Evolutionary conservation across 139 green algal genomes (phyloP).

Genomic region (Astrephomene gubernaculifera): DNA sequence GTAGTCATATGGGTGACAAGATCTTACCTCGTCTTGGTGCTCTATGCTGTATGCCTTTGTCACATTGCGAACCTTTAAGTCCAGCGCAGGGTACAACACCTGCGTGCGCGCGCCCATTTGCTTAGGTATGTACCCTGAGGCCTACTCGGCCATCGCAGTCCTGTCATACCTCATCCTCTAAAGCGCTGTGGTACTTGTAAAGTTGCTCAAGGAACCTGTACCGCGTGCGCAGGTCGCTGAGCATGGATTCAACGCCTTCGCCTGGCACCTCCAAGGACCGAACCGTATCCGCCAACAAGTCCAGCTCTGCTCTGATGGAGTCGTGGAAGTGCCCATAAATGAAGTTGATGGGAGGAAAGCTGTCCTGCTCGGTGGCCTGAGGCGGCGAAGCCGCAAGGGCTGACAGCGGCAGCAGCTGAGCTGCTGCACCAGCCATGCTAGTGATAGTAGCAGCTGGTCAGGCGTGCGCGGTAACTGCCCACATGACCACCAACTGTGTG

Average conservation of each 20-base stretch:
- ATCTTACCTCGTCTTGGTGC: slow-evolving; percentile 88
- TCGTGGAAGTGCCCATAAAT: slow-evolving; percentile 92
- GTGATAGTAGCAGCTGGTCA: not conserved
- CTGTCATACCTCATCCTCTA: slow-evolving; percentile 90
- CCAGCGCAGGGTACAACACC: slow-evolving; percentile 92
- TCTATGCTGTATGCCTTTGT: slow-evolving; percentile 90
- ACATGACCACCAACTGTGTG: too few relatives aligned
- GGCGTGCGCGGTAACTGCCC: too few relatives aligned
- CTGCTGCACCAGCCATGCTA: slow-evolving; percentile 27
- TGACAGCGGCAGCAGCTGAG: not conserved
- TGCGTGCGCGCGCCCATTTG: slow-evolving; percentile 51
- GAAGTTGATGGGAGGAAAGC: slow-evolving; percentile 77
- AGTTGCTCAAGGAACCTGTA: slow-evolving; percentile 89
- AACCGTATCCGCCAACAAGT: slow-evolving; percentile 61
- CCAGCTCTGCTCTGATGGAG: slow-evolving; percentile 82
- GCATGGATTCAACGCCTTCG: slow-evolving; percentile 30
- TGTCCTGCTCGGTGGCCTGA: too few relatives aligned
- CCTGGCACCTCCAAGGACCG: slow-evolving; percentile 43
- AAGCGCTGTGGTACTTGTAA: slow-evolving; percentile 92
- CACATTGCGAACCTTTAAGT: slow-evolving; percentile 93
- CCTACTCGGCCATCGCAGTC: not conserved
- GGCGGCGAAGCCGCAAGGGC: not conserved
- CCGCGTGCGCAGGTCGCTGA: slow-evolving; percentile 70
- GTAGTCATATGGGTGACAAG: not conserved
- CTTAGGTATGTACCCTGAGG: not conserved